Evolutionary conservation across 2,329 filamentous ascomycete genomes (phyloP).

Genomic region (Rhynchosporium secalis): DNA sequence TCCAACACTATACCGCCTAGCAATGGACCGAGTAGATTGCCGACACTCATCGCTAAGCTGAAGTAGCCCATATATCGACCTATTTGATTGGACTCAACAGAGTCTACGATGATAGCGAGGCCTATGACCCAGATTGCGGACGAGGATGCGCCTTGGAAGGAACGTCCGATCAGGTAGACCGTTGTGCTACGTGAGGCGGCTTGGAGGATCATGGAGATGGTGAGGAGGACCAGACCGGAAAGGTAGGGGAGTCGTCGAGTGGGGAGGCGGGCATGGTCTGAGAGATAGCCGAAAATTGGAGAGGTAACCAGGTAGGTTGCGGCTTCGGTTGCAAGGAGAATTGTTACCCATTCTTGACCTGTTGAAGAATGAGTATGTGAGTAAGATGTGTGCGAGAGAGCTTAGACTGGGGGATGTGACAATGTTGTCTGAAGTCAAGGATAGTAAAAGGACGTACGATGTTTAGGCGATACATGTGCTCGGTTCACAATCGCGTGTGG

Average conservation of each 20-base stretch:
- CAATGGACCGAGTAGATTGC: slow-evolving; percentile 53
- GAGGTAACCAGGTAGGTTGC: slow-evolving; percentile 43
- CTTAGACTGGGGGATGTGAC: not conserved
- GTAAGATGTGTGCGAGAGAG: not conserved
- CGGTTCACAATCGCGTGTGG: not conserved
- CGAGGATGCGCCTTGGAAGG: slow-evolving; percentile 68
- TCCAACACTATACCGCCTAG: slow-evolving; percentile 25
- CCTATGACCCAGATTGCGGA: slow-evolving; percentile 74
- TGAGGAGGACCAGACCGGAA: slow-evolving; percentile 54
- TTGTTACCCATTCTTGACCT: slow-evolving; percentile 8
- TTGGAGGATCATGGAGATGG: slow-evolving; percentile 62
- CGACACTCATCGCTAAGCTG: slow-evolving; percentile 58
- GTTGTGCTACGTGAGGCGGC: slow-evolving; percentile 61
- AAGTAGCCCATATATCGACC: slow-evolving; percentile 63
- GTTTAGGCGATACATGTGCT: not conserved
- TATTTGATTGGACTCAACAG: slow-evolving; percentile 58
- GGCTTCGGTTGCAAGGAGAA: not conserved
- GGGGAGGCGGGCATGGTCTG: slow-evolving; percentile 47
- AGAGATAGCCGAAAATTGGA: slow-evolving; percentile 52
- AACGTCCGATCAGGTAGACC: slow-evolving; percentile 60
- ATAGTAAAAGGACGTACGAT: not conserved
- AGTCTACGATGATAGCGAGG: slow-evolving; percentile 68
- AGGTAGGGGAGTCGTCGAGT: slow-evolving; percentile 58
- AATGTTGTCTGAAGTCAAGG: too few relatives aligned
- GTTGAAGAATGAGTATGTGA: not conserved